Percentiles rank a stretch among this genome's conserved stretches.
Conservation (phyloP, 257 asterid species). For the Leonotis leonurus region DNA sequence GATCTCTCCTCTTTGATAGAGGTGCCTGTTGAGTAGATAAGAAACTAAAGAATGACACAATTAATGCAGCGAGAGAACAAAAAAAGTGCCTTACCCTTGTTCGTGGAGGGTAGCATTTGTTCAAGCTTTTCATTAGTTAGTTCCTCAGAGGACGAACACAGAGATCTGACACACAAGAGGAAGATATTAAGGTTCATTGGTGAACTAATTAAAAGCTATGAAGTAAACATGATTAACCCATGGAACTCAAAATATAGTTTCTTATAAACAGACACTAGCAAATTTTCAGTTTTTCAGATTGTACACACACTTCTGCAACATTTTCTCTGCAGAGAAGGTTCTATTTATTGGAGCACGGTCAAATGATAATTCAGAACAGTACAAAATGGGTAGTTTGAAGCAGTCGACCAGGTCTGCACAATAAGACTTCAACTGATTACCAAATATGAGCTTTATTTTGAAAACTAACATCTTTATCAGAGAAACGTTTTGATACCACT, state of each 20-base stretch:
- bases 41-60: not conserved
- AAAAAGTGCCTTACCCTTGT: conserved; percentile 32
- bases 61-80: not conserved
- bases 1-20: conserved; percentile 30
- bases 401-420: not conserved
- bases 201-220: not conserved
- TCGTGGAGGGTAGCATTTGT: conserved; percentile 36
- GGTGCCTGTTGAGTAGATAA: conserved; percentile 37
- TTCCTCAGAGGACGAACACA: conserved; percentile 67
- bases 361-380: not conserved
- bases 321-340: not conserved
- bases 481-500: not conserved
- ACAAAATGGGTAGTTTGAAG: not conserved
- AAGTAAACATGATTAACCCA: not conserved
- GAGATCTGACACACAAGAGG: conserved; percentile 41
- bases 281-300: not conserved
- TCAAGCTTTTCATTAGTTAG: conserved; percentile 51
- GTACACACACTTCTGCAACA: not conserved
- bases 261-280: not conserved
- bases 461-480: not conserved
- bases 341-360: not conserved
- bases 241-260: not conserved
- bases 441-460: not conserved
- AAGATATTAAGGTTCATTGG: not conserved
- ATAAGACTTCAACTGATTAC: not conserved